Evolutionary conservation across 192 early-diverging fungal species (phyloP).

Genomic region (Mortierella antarctica): DNA sequence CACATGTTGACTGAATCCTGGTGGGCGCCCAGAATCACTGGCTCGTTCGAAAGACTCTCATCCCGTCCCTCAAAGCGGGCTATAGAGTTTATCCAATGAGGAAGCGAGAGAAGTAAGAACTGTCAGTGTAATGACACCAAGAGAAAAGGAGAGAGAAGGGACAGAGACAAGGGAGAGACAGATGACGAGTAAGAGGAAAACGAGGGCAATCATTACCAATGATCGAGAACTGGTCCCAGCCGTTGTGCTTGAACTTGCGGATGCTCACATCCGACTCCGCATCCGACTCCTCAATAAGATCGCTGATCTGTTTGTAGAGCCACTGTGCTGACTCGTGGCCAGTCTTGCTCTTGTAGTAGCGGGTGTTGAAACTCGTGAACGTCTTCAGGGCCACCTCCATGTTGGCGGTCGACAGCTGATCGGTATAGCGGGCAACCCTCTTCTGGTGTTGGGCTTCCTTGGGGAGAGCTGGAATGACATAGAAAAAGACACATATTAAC

Average conservation of each 20-base stretch:
- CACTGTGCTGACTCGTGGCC: slow-evolving; percentile 76
- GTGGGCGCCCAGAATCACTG: slow-evolving; percentile 90
- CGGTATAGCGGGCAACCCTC: slow-evolving; percentile 70
- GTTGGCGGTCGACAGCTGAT: slow-evolving; percentile 68
- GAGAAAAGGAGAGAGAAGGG: background rate
- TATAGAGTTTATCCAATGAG: slow-evolving; percentile 27
- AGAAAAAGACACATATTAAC: background rate
- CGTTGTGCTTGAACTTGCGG: slow-evolving; percentile 74
- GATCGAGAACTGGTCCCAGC: slow-evolving; percentile 87
- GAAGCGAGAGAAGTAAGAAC: background rate
- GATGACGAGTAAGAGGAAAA: background rate
- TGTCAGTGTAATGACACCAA: background rate
- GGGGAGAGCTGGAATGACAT: slow-evolving; percentile 61
- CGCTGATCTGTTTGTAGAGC: slow-evolving; percentile 70
- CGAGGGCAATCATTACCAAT: slow-evolving; percentile 26
- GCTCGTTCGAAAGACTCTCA: slow-evolving; percentile 59
- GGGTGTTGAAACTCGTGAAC: slow-evolving; percentile 88
- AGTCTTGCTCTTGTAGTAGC: slow-evolving; percentile 86
- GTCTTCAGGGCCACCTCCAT: slow-evolving; percentile 77
- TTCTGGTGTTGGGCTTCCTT: slow-evolving; percentile 60
- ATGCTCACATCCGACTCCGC: slow-evolving; percentile 68
- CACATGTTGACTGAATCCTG: slow-evolving; percentile 91
- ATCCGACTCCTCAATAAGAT: slow-evolving; percentile 51
- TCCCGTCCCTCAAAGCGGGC: slow-evolving; percentile 79
- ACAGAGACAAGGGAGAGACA: slow-evolving; percentile 6